phyloP scores from a whole-genome alignment of 768 basidiomycete species.

The Naganishia randhawae region DNA sequence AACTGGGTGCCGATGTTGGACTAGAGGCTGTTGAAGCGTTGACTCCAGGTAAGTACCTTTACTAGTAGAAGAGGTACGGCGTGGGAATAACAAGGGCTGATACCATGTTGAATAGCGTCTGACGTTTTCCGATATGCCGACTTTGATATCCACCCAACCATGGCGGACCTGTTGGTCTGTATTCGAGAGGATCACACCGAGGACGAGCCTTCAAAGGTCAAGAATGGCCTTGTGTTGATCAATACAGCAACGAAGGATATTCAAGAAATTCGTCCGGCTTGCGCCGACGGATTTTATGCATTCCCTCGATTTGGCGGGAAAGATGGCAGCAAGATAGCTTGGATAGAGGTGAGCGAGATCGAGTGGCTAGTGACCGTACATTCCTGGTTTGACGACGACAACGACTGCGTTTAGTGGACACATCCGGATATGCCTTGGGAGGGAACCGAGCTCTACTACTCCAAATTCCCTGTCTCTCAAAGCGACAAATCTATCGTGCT shows the following conservation, averaged over 20 bases:
- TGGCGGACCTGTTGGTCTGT: constrained; percentile 59
- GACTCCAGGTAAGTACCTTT: constrained; percentile 59
- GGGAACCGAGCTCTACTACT: constrained; percentile 59
- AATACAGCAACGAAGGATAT: constrained; percentile 55
- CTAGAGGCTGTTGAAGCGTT: constrained; percentile 54
- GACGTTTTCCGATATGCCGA: constrained; percentile 62
- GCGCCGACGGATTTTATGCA: constrained; percentile 69
- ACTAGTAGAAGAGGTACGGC: too few relatives aligned
- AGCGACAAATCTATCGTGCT: constrained; percentile 43
- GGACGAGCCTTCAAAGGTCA: constrained; percentile 56
- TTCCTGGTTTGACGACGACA: neutral
- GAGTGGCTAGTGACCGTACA: too few relatives aligned
- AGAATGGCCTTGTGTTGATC: constrained; percentile 62
- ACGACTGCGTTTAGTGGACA: constrained; percentile 25
- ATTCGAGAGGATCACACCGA: constrained; percentile 69
- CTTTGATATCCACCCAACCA: constrained; percentile 60
- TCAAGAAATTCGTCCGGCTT: constrained; percentile 51
- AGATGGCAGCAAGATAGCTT: constrained; percentile 60
- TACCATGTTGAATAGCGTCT: constrained; percentile 51
- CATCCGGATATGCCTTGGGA: constrained; percentile 74
- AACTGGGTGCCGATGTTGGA: constrained; percentile 33
- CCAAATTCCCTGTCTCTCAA: constrained; percentile 50
- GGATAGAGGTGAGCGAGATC: constrained; percentile 65
- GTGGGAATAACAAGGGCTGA: neutral
- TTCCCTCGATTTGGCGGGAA: constrained; percentile 59